Conservation (phyloP, 805 yeast genomes). For the Geotrichum ghanense region DNA sequence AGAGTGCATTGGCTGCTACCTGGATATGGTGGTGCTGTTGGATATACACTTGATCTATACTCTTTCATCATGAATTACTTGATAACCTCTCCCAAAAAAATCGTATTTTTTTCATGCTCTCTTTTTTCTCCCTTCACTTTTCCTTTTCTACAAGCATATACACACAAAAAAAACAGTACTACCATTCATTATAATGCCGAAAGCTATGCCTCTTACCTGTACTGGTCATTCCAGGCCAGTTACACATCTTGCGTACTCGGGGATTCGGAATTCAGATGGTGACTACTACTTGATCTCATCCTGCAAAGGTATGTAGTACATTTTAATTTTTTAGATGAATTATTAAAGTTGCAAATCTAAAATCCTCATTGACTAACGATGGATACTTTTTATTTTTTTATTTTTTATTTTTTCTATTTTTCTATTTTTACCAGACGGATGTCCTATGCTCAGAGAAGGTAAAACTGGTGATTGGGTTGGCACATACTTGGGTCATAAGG, state of each 20-base stretch:
- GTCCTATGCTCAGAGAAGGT: constrained; percentile 26
- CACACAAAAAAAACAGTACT: neutral
- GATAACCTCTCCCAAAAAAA: neutral
- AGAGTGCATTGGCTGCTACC: no score
- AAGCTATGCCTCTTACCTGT: constrained; percentile 24
- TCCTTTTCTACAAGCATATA: neutral
- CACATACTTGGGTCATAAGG: constrained; percentile 26
- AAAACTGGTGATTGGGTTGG: constrained; percentile 28
- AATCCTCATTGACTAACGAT: neutral
- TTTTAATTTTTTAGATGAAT: neutral
- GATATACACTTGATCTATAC: no score
- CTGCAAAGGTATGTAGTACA: constrained; percentile 21
- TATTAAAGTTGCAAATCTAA: neutral
- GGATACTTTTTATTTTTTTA: neutral
- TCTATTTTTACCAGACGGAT: constrained; percentile 24
- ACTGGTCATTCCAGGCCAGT: constrained; percentile 28
- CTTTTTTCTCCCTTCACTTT: neutral
- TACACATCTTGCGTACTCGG: constrained; percentile 22
- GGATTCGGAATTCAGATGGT: constrained; percentile 8
- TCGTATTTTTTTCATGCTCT: neutral
- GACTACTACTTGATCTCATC: constrained; percentile 21
- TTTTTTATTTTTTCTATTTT: no score
- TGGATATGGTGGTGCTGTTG: no score
- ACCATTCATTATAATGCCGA: constrained; percentile 9
- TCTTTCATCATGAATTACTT: no score